Percentiles rank a stretch among this genome's conserved stretches.
Evolutionary conservation across 352 stramenopile genomes (phyloP).

Genomic region (Globisporangium parvum): DNA sequence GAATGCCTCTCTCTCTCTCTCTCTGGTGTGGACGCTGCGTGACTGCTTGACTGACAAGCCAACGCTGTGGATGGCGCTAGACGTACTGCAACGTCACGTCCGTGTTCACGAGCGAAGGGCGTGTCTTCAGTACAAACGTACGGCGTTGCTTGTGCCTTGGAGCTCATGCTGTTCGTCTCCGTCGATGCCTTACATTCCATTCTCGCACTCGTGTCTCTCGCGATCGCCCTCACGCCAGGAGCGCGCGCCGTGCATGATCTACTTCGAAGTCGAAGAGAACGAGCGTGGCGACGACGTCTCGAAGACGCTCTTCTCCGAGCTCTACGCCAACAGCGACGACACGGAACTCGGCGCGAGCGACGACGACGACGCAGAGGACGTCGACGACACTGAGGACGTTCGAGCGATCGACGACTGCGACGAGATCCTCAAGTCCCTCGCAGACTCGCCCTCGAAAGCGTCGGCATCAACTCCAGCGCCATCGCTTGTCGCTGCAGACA

Average conservation of each 20-base stretch:
- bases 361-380: constrained; percentile 3
- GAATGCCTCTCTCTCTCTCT: background rate
- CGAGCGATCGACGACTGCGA: constrained; percentile 2
- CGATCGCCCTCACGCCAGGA: constrained; percentile 31
- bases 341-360: background rate
- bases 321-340: constrained; percentile 40
- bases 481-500: background rate
- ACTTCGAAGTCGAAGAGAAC: constrained; percentile 57
- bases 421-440: constrained; percentile 15
- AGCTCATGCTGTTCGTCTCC: background rate
- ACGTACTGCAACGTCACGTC: constrained; percentile 56
- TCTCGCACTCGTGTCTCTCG: background rate
- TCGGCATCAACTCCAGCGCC: background rate
- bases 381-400: constrained; percentile 12
- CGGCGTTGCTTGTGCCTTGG: background rate
- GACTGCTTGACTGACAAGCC: background rate
- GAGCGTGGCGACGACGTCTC: constrained; percentile 47
- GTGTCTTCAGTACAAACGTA: constrained; percentile 79
- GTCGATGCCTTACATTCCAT: background rate
- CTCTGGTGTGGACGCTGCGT: background rate
- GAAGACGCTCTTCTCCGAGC: constrained; percentile 49
- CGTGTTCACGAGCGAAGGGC: constrained; percentile 55
- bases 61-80: constrained; percentile 12
- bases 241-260: constrained; percentile 67
- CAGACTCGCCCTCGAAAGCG: constrained; percentile 1